Evolutionary conservation across 2,329 filamentous ascomycete genomes (phyloP), one percentile per base, ranked within the genome.

Genomic region (Xylaria sp.): DNA sequence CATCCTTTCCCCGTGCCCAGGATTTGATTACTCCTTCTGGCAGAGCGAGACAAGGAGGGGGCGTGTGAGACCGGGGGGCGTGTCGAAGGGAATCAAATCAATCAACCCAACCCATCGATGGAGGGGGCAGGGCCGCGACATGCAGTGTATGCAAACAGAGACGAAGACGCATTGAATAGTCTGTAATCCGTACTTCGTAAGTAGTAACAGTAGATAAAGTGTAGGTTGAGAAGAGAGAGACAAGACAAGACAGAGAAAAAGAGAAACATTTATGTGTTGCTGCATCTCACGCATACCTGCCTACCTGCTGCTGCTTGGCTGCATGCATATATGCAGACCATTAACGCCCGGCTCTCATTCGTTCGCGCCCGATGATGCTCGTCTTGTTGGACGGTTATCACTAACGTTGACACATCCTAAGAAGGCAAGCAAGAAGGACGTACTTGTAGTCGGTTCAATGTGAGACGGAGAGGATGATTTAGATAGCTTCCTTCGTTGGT

Each of bases 281-380:
- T 70, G 68, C 70, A 71, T 70, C 70, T 70, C 71, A 64, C 70
- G 69, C 71, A 72, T 73, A 39, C 70, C 69, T 70, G 30, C 68
- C 69, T 73, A 39, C 70, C 69, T 70, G 30, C 68, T 70, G 69
- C 68, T 69, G 70, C 44, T 42, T 39, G n/a, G 34, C 9, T 13
- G 34, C 50, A 46, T n/a, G 42, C 48, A 11, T 18, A 54, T 51
- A 69, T 70, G 68, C 68, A 71, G 64, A 64, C 65, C 65, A 69
- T 67, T 69, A 66, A 64, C 66, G 65, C 64, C 63, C 58, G 42
- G 65, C 60, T 67, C 55, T 63, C 56, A 69, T 69, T 69, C 67
- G 65, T 57, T 64, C 65, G 63, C 59, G 23, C 59, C 55, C 57
- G 52, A 51, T 53, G 59, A 49, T 42, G 53, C 63, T 30, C 23